A percentile compares a stretch with the other conserved stretches of the same genome.
Evolutionary conservation across 1,139 yeast species (phyloP).

Genomic region (Taphrina deformans): DNA sequence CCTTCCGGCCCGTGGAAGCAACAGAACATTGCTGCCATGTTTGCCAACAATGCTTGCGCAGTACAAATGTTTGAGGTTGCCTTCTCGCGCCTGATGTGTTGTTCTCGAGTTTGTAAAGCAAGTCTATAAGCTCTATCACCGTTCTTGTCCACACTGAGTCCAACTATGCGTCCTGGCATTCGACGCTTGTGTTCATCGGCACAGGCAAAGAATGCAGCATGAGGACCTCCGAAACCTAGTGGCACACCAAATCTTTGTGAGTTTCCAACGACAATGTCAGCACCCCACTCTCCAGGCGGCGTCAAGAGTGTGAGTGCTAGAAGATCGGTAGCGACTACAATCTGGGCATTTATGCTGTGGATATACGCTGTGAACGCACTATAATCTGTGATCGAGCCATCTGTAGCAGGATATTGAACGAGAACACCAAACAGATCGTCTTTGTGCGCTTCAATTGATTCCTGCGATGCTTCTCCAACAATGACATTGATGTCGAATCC

Average conservation of each 20-base stretch:
- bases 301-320: constrained; percentile 80
- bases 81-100: constrained; percentile 93
- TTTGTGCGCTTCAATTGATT: constrained; percentile 49
- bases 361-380: constrained; percentile 60
- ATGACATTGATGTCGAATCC: constrained; percentile 70
- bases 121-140: constrained; percentile 86
- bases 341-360: constrained; percentile 70
- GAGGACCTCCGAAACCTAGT: constrained; percentile 97
- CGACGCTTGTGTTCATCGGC: constrained; percentile 75
- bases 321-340: constrained; percentile 85
- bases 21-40: constrained; percentile 92
- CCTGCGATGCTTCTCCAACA: constrained; percentile 55
- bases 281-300: constrained; percentile 83
- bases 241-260: constrained; percentile 98
- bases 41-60: constrained; percentile 93
- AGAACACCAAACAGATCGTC: constrained; percentile 71
- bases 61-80: constrained; percentile 98
- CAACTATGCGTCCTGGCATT: constrained; percentile 95
- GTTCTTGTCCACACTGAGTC: constrained; percentile 85
- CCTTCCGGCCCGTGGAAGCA: constrained; percentile 96
- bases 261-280: constrained; percentile 89
- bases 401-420: constrained; percentile 87
- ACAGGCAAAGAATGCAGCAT: constrained; percentile 95
- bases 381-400: constrained; percentile 67
- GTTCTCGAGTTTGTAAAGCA: constrained; percentile 96